These are phyloP conservation scores for Ilex paraguariensis DNA, from an alignment of 305 asterid genomes.

Conservation along the genomic window DNA sequence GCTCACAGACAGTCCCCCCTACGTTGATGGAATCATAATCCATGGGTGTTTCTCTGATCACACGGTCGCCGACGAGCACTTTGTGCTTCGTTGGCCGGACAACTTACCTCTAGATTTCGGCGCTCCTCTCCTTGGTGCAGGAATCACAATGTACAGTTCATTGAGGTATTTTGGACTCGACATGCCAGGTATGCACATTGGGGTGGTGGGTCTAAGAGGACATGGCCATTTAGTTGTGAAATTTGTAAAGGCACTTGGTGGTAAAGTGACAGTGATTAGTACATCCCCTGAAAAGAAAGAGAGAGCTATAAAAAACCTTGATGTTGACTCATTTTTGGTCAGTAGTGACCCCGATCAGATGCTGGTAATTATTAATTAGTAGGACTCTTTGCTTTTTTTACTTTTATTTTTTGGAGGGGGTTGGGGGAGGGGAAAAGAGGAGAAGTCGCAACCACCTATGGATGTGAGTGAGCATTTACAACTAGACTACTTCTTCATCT, in stretches of 20 bases:
- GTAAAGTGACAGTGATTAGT: neutral
- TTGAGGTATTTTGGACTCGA: too few species aligned
- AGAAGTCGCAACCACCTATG: too few species aligned
- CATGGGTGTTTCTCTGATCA: neutral
- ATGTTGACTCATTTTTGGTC: neutral
- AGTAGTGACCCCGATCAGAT: neutral
- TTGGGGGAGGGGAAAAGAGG: too few species aligned
- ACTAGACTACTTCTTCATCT: too few species aligned
- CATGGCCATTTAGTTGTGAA: too few species aligned
- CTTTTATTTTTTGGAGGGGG: too few species aligned
- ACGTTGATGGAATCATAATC: neutral
- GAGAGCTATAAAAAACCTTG: neutral
- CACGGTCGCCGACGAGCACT: neutral
- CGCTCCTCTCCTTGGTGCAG: neutral
- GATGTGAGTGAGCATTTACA: too few species aligned
- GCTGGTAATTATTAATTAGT: neutral
- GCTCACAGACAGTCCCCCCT: neutral
- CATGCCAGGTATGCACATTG: neutral
- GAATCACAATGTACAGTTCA: too few species aligned
- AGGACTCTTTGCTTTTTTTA: too few species aligned
- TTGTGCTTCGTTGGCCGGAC: neutral
- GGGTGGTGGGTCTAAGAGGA: neutral
- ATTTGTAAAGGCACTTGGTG: neutral
- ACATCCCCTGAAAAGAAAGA: neutral
- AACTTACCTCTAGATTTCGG: neutral